A percentile compares a stretch with the other conserved stretches of the same genome.
Evolutionary conservation across 2,329 filamentous ascomycete species (phyloP).

Genomic region (Ascochyta lentis): DNA sequence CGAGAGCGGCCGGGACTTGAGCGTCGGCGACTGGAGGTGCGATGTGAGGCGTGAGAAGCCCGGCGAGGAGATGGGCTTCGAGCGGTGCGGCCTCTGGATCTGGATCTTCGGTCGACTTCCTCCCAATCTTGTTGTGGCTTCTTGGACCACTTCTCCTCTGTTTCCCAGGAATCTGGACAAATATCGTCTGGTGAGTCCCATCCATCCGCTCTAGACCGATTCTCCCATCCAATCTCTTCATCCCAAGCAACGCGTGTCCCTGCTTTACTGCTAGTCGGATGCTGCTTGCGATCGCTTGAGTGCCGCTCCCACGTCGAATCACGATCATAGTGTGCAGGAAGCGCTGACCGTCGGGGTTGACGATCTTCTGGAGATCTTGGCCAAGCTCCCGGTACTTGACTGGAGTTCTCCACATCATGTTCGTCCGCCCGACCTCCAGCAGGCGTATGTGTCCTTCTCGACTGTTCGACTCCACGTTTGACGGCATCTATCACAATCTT

Average conservation of each 20-base stretch:
- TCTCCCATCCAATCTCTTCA: slow-evolving; percentile 13
- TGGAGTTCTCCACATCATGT: slow-evolving; percentile 4
- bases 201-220: slow-evolving; percentile 6
- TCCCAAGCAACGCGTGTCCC: slow-evolving; percentile 23
- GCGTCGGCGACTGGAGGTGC: background rate
- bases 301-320: slow-evolving; percentile 11
- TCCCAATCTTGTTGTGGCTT: slow-evolving; percentile 4
- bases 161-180: slow-evolving; percentile 27
- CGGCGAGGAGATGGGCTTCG: background rate
- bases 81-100: background rate
- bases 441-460: slow-evolving; percentile 6
- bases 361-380: slow-evolving; percentile 18
- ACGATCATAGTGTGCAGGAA: background rate
- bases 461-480: slow-evolving; percentile 31
- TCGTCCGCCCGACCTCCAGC: background rate
- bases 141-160: slow-evolving; percentile 23
- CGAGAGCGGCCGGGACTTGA: background rate
- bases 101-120: background rate
- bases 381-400: slow-evolving; percentile 36
- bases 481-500: slow-evolving; percentile 28
- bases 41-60: background rate
- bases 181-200: slow-evolving; percentile 24
- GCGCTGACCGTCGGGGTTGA: background rate
- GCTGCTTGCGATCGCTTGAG: slow-evolving; percentile 4
- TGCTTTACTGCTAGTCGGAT: slow-evolving; percentile 7